Base-by-base conservation (phyloP, 192 early-diverging fungal species). In the Rhizophagus clarus region DNA sequence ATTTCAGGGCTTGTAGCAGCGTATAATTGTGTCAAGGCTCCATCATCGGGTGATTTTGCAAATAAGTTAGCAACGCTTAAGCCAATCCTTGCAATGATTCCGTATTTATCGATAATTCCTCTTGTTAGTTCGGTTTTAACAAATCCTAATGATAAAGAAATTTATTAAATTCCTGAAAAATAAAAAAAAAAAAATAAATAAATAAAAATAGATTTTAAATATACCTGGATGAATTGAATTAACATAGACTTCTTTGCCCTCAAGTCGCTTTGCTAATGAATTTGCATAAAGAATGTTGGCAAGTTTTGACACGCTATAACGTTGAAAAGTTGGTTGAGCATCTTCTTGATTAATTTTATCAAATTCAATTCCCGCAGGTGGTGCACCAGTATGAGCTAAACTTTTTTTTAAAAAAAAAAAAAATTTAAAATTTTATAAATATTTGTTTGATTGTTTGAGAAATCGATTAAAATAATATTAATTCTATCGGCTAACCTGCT, bases 291-390 rank as follows among this genome's bases (percentile, higher is more conserved):
- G 81, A 29, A 88, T 81, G 61, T 89, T 90, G 68, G 88, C 83
- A 78, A 91, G 80, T 84, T 93, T 93, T 11, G 85, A 83, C 22
- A 85, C 80, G 29, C 83, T 86, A 79, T 92, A 91, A 62, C 77
- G 56, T 15, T 67, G 45, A n/a, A 76, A 72, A 5, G 82, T 61
- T 3, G 78, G 72, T 51, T 29, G 68, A 15, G 85, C 85, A 26
- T 45, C 74, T 56, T 85, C 73, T 26, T 80, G 61, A 22, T 86
- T 67, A 20, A 88, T 60, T 7, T 83, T 81, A 0, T 88, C 88
- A 37, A 83, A 87, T n/a, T 88, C 74, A 61, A 91, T 79, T 22
- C 79, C 51, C 4, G 4, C 82, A 61, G 84, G 81, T 14, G 60
- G 73, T 8, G 81, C 29, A 37, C 29, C 4, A 10, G 75, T 75